Base-by-base conservation (phyloP, 208 protist species). In the Baffinella frigidus region DNA sequence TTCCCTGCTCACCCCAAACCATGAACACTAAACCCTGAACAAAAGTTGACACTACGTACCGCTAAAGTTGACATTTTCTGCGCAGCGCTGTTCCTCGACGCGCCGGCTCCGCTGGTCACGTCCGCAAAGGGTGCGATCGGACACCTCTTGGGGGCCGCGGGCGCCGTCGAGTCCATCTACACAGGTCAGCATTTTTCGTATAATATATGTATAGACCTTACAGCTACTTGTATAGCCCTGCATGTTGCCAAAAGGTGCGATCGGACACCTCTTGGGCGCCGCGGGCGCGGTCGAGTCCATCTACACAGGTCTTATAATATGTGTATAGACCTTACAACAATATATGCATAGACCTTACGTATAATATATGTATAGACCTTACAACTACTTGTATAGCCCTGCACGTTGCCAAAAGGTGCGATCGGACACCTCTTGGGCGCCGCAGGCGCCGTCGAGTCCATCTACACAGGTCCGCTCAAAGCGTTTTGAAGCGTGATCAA, bases 361-460 rank as follows among this genome's bases (percentile, higher is more conserved):
- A n/a, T n/a, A n/a, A n/a, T n/a, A n/a, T n/a, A n/a, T n/a, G n/a
- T n/a, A n/a, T n/a, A n/a, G n/a, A n/a, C n/a, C n/a, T n/a, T n/a
- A n/a, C n/a, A n/a, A n/a, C n/a, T n/a, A n/a, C n/a, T n/a, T n/a
- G n/a, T n/a, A n/a, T n/a, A n/a, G n/a, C n/a, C n/a, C n/a, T n/a
- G n/a, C 67, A 92, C 67, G 7, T 92, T 67, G 33, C 0, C 24
- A 4, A 92, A 92, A 44, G 89, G 83, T 1, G 44, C 35, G 27
- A 1, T 92, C 11, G 89, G 89, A 33, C 89, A 92, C 72, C 64
- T 92, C 33, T 67, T 92, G 11, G 89, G 89, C 38, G 89, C 89
- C 20, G 89, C 89, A 4, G 89, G 89, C 10, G 64, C 89, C 24
- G 87, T 92, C 27, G 87, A 80, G 17, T 41, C 44, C 56, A 3